Percentiles rank a stretch among this genome's conserved stretches.
Conservation (phyloP, 2,329 filamentous ascomycete species). For the Cladorrhinum sp. region DNA sequence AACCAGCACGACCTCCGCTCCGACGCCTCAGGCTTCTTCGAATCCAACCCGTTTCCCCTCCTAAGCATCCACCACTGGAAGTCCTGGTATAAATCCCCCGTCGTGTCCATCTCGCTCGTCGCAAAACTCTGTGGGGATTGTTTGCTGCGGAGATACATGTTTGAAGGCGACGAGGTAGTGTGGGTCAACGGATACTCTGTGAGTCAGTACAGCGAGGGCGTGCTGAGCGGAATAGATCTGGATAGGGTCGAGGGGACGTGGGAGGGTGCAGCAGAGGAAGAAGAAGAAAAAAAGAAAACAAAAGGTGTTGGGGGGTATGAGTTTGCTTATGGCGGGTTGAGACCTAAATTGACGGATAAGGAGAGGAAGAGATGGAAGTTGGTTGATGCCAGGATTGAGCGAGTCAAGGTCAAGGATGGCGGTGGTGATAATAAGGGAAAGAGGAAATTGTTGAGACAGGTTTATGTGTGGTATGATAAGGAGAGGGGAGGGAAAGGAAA, state of each 20-base stretch:
- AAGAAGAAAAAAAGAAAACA: neutral
- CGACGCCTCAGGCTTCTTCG: constrained; percentile 59
- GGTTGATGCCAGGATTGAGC: constrained; percentile 39
- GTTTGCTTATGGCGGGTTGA: constrained; percentile 52
- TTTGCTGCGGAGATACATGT: constrained; percentile 54
- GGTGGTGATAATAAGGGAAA: too few relatives aligned
- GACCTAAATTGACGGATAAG: constrained; percentile 33
- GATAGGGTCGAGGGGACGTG: constrained; percentile 54
- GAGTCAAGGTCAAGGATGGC: too few relatives aligned
- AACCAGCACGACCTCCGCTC: constrained; percentile 56
- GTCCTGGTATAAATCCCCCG: constrained; percentile 53
- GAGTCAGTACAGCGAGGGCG: constrained; percentile 42
- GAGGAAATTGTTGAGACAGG: constrained; percentile 44
- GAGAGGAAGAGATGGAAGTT: constrained; percentile 53
- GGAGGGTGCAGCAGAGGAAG: constrained; percentile 31
- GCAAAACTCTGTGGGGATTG: constrained; percentile 56
- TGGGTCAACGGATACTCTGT: constrained; percentile 60
- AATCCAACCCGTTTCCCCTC: constrained; percentile 51
- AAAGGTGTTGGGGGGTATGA: constrained; percentile 40
- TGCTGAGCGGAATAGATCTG: constrained; percentile 39
- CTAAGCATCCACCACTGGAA: constrained; percentile 63
- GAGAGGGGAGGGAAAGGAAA: constrained; percentile 40
- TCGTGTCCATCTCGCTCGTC: constrained; percentile 49
- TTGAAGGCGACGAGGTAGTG: constrained; percentile 42
- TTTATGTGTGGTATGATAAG: constrained; percentile 48